phyloP scores from a whole-genome alignment of 2,329 filamentous ascomycete genomes.

The Talaromyces sp. region DNA sequence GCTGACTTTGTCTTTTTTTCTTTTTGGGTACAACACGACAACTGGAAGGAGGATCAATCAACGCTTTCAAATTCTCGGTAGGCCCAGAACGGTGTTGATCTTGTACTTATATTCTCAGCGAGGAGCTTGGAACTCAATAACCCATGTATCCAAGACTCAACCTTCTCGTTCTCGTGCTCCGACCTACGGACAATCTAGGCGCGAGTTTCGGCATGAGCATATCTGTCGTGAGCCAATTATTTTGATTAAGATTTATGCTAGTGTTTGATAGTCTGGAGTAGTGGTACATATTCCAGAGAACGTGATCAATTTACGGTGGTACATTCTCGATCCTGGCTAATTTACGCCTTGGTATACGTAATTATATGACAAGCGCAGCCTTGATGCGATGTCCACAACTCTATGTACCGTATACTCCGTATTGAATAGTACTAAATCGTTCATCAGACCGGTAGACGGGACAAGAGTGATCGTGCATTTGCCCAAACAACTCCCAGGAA shows the following conservation, averaged over 20 bases:
- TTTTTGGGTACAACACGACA: not conserved
- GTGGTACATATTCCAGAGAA: not conserved
- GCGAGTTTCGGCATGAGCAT: conserved; percentile 5
- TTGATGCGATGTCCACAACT: not conserved
- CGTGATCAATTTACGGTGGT: not conserved
- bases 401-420: not conserved
- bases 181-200: conserved; percentile 7
- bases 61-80: not conserved
- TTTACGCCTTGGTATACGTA: not conserved
- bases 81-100: not conserved
- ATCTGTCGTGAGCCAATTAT: not conserved
- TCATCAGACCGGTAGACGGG: not conserved
- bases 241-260: conserved; percentile 1
- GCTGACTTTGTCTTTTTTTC: not conserved
- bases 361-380: not conserved
- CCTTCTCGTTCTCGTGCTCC: conserved; percentile 3
- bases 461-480: not conserved
- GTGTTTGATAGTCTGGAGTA: conserved; percentile 3
- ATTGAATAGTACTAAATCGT: not conserved
- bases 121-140: not conserved
- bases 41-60: not conserved
- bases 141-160: not conserved
- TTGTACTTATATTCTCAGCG: not conserved
- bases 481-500: not conserved
- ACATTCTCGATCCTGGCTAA: not conserved